Base-by-base conservation (phyloP, 192 early-diverging fungal genomes). In the Paraglomus occultum region DNA sequence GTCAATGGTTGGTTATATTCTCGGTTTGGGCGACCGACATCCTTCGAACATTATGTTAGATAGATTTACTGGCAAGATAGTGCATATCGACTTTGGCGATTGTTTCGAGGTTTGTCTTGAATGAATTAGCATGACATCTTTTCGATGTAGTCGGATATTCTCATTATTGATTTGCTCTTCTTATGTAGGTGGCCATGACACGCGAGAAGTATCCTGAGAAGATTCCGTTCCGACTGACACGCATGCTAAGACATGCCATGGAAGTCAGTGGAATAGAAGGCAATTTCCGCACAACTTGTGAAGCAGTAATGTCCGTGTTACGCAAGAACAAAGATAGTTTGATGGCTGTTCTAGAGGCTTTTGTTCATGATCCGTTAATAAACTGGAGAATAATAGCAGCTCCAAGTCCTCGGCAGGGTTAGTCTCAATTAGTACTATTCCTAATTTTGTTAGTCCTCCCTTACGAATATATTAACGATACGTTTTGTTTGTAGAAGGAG, bases 171-270 rank as follows among this genome's bases (percentile, higher is more conserved):
- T 18, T 49, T 3, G 3, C 17, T 48, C 17, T 54, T 73, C 54
- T 31, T 23, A 12, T 31, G n/a, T 73, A 91, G 87, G 88, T 97
- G 60, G 95, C 96, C 0, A 92, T 92, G 85, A 91, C 95, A 68
- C 90, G 97, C 55, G 95, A 97, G 47, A 92, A 95, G 72, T 97
- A 89, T 85, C 97, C 97, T 5, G 97, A 99, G 73, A 91, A 87
- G 67, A 91, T 99, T 79, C 97, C 97, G n/a, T 99, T 99, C 92
- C 87, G 97, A 18, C 77, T 99, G 55, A 99, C 97, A 2, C 84
- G 97, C 5, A 99, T 99, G 97, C 75, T 99, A 20, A 91, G 92
- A 40, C 94, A 95, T 58, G 95, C 97, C 5, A 99, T 99, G 97
- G 97, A 98, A 79, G 95, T 94, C 12, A 89, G 90, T 73, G 93